These are phyloP conservation scores for Hanseniaspora jakobsenii DNA, from an alignment of 805 yeast species.

Conservation along the genomic window DNA sequence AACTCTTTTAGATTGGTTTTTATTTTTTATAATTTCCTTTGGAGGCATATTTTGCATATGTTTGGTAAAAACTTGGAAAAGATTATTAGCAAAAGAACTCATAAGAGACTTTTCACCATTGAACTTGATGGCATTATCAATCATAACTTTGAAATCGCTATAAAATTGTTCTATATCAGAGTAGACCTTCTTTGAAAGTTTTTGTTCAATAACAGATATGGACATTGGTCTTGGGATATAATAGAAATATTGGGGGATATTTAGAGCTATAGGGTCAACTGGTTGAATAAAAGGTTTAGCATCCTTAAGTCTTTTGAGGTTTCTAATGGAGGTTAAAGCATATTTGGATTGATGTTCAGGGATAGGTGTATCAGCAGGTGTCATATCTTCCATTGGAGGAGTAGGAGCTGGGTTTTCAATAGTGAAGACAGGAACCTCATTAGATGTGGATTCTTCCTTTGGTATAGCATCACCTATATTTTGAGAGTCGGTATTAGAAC, in stretches of 20 bases:
- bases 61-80: constrained; percentile 85
- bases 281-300: constrained; percentile 83
- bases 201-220: constrained; percentile 76
- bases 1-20: constrained; percentile 24
- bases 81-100: constrained; percentile 80
- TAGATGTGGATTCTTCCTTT: too few species aligned
- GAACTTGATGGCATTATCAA: constrained; percentile 65
- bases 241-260: constrained; percentile 83
- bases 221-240: constrained; percentile 86
- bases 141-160: constrained; percentile 75
- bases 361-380: constrained; percentile 53
- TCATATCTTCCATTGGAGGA: constrained; percentile 58
- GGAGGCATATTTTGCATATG: constrained; percentile 89
- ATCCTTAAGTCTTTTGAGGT: constrained; percentile 81
- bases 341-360: constrained; percentile 78
- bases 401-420: constrained; percentile 68
- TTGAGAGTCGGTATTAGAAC: too few species aligned
- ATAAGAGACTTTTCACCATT: constrained; percentile 78
- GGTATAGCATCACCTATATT: constrained; percentile 2
- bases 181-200: constrained; percentile 58
- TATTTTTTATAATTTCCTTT: constrained; percentile 26
- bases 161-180: constrained; percentile 54
- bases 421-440: constrained; percentile 13
- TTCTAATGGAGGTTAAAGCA: constrained; percentile 65
- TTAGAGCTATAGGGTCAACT: constrained; percentile 76